Evolutionary conservation across 495 filamentous ascomycete species (phyloP), one percentile per base, ranked within the genome.

Genomic region (Amphirosellinia nigrospora): DNA sequence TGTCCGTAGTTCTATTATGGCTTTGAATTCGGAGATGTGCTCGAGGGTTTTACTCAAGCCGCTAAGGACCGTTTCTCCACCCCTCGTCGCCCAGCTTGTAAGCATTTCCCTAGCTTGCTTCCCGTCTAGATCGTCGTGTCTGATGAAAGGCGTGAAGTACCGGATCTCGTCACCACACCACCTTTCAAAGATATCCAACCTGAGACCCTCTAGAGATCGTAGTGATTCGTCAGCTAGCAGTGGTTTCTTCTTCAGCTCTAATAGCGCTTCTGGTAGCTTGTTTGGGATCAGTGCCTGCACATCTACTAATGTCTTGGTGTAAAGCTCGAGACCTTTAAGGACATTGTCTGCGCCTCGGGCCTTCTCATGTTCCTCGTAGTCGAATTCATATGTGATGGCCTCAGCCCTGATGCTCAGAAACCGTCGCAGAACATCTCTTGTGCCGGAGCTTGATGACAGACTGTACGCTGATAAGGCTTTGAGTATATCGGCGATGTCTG

Each of bases 71-170:
- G 84, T 83, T 13, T 86, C 82, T 41, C 93, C 88, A 8, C 94
- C 92, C 59, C 87, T 83, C 55, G 83, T 86, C 0, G 93, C 92
- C 96, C 96, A 99, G 48, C 82, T 79, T 45, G 86, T 86, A 26
- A 96, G 86, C 61, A 88, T 86, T 59, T 89, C 86, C 34, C 87
- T 84, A 0, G 90, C 90, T 68, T 93, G 87, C 21, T 81, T 71
- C 30, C 86, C 86, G 30, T 89, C 87, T 34, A 97, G 77, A 71
- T 96, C 93, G 66, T 94, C 94, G 71, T 96, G 87, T 38, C 93
- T 89, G 58, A 97, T 92, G 82, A 93, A 97, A 0, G 96, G 96
- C 0, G 90, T 96, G 79, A 96, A 98, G 61, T 91, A 92, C 38
- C 86, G 86, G 38, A 98, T 91, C 61, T 97, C 93, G 15, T 93